Base-by-base conservation (phyloP, 352 stramenopile genomes). In the Aphanomyces cochlioides region DNA sequence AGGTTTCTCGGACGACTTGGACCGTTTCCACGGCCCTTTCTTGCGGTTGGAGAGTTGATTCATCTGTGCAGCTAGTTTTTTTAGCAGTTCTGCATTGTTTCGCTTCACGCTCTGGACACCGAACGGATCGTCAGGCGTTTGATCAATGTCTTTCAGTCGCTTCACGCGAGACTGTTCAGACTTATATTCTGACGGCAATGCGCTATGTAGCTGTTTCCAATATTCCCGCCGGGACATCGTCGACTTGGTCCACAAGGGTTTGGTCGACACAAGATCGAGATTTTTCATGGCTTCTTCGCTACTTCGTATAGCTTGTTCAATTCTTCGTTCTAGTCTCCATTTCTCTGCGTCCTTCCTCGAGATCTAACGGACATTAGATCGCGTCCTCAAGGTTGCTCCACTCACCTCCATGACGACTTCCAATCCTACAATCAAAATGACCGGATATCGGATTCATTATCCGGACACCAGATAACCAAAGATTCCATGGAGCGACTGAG, bases 61-160 rank as follows among this genome's bases (percentile, higher is more conserved):
- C 64, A 70, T 70, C 21, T 19, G 28, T 12, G 41, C 21, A n/a
- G 64, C 64, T 8, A 70, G 38, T 43, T 70, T 47, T 50, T 28
- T 47, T 5, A 61, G 37, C 64, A 70, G 36, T 4, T 70, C 64
- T 7, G 39, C 10, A 43, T 70, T 70, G 15, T n/a, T 36, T 5
- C 53, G 45, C 39, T 70, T 70, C 48, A 70, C 48, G 13, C n/a
- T 48, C 40, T 70, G 37, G 17, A 70, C 64, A n/a, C 64, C 64
- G 40, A 70, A 70, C 64, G 64, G 64, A 61, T 70, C 64, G n/a
- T 60, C 50, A 12, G 50, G 36, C 5, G 64, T 8, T n/a, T 7
- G n/a, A 21, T 19, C 60, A 4, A 47, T n/a, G n/a, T 3, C 8
- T 47, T 19, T 56, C 36, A 47, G 8, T 10, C 34, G 56, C 43